Percentiles rank a stretch among this genome's conserved stretches.
Evolutionary conservation across 495 filamentous ascomycete genomes (phyloP).

Genomic region (Penicillium malachiteum): DNA sequence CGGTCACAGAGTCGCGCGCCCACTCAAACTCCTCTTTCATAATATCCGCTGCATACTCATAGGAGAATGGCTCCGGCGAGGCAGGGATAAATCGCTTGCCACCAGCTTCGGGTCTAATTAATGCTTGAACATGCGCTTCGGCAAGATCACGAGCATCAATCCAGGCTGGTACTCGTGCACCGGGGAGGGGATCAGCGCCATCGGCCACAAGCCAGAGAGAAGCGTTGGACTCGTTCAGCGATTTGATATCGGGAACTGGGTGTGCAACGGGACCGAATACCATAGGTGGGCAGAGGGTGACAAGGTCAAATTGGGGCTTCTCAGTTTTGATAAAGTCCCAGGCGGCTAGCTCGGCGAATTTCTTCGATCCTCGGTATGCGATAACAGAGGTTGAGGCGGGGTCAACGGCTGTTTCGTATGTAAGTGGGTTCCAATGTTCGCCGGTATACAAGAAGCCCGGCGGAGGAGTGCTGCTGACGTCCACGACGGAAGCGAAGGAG

Average conservation of each 20-base stretch:
- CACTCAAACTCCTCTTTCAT: slow-evolving; percentile 32
- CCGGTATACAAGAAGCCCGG: slow-evolving; percentile 58
- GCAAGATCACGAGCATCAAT: slow-evolving; percentile 48
- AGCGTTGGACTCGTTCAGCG: slow-evolving; percentile 42
- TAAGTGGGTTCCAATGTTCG: slow-evolving; percentile 74
- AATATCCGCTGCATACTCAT: slow-evolving; percentile 36
- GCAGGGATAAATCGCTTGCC: slow-evolving; percentile 37
- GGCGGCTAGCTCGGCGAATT: slow-evolving; percentile 52
- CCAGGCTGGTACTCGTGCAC: slow-evolving; percentile 36
- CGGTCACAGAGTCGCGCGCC: slow-evolving; percentile 23
- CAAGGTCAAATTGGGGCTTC: slow-evolving; percentile 65
- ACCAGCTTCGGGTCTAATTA: slow-evolving; percentile 29
- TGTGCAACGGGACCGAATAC: slow-evolving; percentile 47
- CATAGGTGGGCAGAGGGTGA: slow-evolving; percentile 60
- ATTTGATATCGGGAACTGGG: slow-evolving; percentile 22
- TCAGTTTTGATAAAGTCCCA: slow-evolving; percentile 61
- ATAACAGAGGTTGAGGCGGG: slow-evolving; percentile 32
- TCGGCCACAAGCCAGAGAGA: slow-evolving; percentile 34
- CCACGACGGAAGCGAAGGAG: slow-evolving; percentile 68
- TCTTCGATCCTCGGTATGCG: slow-evolving; percentile 64
- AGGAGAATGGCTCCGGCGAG: slow-evolving; percentile 38
- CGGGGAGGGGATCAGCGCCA: slow-evolving; percentile 28
- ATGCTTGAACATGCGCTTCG: slow-evolving; percentile 39
- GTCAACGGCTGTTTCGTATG: slow-evolving; percentile 53
- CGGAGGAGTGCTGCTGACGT: slow-evolving; percentile 37